phyloP scores from a whole-genome alignment of 2,329 filamentous ascomycete genomes.

The Sporothrix brunneoviolacea region DNA sequence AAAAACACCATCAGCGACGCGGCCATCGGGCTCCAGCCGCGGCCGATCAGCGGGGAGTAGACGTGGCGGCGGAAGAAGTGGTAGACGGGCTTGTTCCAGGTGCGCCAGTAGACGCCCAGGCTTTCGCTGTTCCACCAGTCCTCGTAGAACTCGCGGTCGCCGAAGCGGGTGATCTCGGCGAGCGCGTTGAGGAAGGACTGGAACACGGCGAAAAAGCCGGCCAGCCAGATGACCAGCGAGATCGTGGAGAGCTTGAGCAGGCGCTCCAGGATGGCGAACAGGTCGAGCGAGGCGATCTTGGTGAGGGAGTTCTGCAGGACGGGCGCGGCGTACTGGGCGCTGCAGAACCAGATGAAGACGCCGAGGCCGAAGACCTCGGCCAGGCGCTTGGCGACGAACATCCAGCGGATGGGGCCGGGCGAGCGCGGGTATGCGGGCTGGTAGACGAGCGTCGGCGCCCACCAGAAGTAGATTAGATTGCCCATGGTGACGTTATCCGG shows the following conservation, averaged over 20 bases:
- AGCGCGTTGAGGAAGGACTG: slow-evolving; percentile 87
- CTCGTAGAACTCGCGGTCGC: slow-evolving; percentile 88
- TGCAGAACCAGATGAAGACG: slow-evolving; percentile 92
- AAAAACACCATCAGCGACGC: slow-evolving; percentile 81
- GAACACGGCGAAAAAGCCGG: slow-evolving; percentile 94
- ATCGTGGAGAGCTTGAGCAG: slow-evolving; percentile 94
- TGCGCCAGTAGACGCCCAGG: slow-evolving; percentile 84
- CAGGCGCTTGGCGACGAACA: slow-evolving; percentile 77
- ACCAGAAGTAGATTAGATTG: slow-evolving; percentile 95
- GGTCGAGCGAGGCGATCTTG: slow-evolving; percentile 74
- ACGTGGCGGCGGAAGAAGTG: slow-evolving; percentile 95
- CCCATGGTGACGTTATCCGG: slow-evolving; percentile 81
- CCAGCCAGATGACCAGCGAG: slow-evolving; percentile 91
- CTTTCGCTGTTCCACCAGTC: slow-evolving; percentile 97
- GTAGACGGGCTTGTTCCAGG: slow-evolving; percentile 97
- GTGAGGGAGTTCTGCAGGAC: slow-evolving; percentile 83
- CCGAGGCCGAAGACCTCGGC: slow-evolving; percentile 70
- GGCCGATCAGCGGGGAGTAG: slow-evolving; percentile 77
- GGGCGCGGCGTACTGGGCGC: slow-evolving; percentile 88
- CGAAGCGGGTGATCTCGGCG: slow-evolving; percentile 84
- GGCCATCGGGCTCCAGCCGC: slow-evolving; percentile 64
- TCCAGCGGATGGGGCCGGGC: slow-evolving; percentile 66
- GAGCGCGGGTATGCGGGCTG: slow-evolving; percentile 93
- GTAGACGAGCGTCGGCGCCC: slow-evolving; percentile 92
- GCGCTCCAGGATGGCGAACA: slow-evolving; percentile 77